Conservation (phyloP, 352 stramenopile genomes). For the Globisporangium camurandrum region DNA sequence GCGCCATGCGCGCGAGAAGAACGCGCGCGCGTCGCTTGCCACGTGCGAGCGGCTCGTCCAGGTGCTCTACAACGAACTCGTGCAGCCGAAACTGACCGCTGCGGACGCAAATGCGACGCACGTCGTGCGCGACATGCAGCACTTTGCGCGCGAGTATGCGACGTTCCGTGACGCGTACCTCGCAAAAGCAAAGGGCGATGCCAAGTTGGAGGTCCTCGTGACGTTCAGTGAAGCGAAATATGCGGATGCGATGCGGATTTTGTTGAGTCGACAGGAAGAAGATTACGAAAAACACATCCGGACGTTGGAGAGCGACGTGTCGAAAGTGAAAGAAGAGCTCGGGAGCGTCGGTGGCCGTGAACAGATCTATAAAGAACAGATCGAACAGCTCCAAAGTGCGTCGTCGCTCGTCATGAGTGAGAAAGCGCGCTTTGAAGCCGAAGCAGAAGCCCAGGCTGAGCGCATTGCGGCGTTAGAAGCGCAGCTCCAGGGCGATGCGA, state of each 20-base stretch:
- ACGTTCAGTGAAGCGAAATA: slow-evolving; percentile 77
- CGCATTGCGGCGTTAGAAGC: slow-evolving; percentile 62
- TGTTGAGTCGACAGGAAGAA: slow-evolving; percentile 78
- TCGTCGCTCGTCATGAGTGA: slow-evolving; percentile 74
- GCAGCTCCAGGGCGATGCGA: slow-evolving; percentile 49
- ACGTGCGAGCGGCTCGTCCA: slow-evolving; percentile 76
- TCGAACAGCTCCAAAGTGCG: slow-evolving; percentile 73
- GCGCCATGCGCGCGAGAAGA: slow-evolving; percentile 26
- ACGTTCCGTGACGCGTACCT: slow-evolving; percentile 72
- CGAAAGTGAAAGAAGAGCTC: slow-evolving; percentile 77
- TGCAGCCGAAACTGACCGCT: slow-evolving; percentile 68
- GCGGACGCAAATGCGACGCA: slow-evolving; percentile 30
- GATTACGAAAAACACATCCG: slow-evolving; percentile 82
- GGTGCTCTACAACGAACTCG: slow-evolving; percentile 74
- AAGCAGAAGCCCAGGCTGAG: slow-evolving; percentile 58
- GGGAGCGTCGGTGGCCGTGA: slow-evolving; percentile 70
- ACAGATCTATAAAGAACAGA: slow-evolving; percentile 83
- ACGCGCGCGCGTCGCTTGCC: slow-evolving; percentile 55
- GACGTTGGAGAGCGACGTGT: slow-evolving; percentile 59
- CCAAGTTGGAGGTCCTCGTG: slow-evolving; percentile 69
- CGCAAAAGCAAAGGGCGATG: slow-evolving; percentile 52
- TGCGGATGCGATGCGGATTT: slow-evolving; percentile 72
- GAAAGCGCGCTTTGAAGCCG: slow-evolving; percentile 42
- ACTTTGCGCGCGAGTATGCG: slow-evolving; percentile 64
- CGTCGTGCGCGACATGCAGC: slow-evolving; percentile 71